Conservation (phyloP, 176 grass and related monocot species). For the Neostapfia colusana region DNA sequence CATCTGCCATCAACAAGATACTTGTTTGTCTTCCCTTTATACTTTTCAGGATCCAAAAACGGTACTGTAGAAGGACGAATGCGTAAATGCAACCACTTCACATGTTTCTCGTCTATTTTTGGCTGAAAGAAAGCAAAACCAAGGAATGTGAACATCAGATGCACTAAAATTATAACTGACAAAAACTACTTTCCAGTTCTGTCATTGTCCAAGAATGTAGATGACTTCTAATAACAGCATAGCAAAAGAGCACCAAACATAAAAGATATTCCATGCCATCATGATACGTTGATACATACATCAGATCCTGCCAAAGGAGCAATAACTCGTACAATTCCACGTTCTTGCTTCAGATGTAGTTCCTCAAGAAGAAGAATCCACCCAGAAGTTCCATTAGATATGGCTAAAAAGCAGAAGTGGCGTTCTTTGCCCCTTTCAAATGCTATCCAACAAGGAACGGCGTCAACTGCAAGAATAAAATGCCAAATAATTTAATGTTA, state of each 20-base stretch:
- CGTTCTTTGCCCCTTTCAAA: slow-evolving; percentile 99
- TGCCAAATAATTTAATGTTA: slow-evolving; percentile 20
- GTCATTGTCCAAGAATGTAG: slow-evolving; percentile 1
- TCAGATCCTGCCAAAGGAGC: slow-evolving; percentile 87
- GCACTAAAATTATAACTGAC: not conserved
- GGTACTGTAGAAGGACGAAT: slow-evolving; percentile 78
- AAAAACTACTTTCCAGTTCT: not conserved
- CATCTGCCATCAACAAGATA: slow-evolving; percentile 93
- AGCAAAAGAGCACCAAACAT: slow-evolving; percentile 19
- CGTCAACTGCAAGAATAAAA: slow-evolving; percentile 55
- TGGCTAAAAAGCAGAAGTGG: slow-evolving; percentile 74
- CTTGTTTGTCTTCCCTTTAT: slow-evolving; percentile 58
- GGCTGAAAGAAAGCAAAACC: slow-evolving; percentile 62
- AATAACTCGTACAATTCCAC: slow-evolving; percentile 72
- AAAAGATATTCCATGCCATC: slow-evolving; percentile 21
- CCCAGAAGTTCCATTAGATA: slow-evolving; percentile 68
- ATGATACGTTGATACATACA: slow-evolving; percentile 75
- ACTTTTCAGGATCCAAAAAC: slow-evolving; percentile 77
- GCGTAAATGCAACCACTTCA: slow-evolving; percentile 89
- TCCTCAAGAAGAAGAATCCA: slow-evolving; percentile 98
- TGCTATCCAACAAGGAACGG: slow-evolving; percentile 93
- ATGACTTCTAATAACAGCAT: not conserved
- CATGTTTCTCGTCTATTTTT: slow-evolving; percentile 75
- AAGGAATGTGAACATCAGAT: slow-evolving; percentile 32
- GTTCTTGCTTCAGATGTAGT: slow-evolving; percentile 65